Conservation (phyloP, 306 rosid species). For the Medicago lupulina region DNA sequence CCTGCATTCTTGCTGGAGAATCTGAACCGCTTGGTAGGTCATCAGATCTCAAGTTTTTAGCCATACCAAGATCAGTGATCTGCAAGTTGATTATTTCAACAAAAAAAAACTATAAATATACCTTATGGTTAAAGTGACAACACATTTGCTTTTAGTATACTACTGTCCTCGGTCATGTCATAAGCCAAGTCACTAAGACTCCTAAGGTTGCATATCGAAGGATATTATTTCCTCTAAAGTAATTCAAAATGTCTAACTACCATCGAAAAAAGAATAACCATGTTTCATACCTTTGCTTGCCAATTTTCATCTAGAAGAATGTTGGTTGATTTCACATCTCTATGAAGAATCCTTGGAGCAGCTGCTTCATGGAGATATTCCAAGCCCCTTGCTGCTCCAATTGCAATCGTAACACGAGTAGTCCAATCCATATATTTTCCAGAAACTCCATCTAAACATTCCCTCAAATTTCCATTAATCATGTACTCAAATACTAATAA, state of each 20-base stretch:
- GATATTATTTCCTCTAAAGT: constrained; percentile 12
- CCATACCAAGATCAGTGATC: constrained; percentile 99
- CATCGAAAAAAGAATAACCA: constrained; percentile 31
- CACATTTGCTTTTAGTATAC: neutral
- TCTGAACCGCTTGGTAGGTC: constrained; percentile 80
- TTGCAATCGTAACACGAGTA: constrained; percentile 80
- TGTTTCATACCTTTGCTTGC: constrained; percentile 80
- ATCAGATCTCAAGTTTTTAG: constrained; percentile 78
- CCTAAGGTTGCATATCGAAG: neutral
- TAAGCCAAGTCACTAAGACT: constrained; percentile 14
- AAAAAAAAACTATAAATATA: constrained; percentile 3
- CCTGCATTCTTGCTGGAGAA: constrained; percentile 98
- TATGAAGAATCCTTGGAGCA: constrained; percentile 92
- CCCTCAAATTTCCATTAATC: constrained; percentile 89
- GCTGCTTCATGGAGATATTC: constrained; percentile 99
- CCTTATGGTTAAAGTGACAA: constrained; percentile 18
- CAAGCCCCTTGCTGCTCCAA: constrained; percentile 96
- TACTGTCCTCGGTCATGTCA: neutral
- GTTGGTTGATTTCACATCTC: constrained; percentile 98
- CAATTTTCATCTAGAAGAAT: constrained; percentile 92
- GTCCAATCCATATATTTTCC: constrained; percentile 76
- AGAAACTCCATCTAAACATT: constrained; percentile 74
- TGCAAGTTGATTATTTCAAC: constrained; percentile 50
- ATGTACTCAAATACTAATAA: constrained; percentile 83
- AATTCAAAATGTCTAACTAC: neutral